Base-by-base conservation (phyloP, 1,139 yeast genomes). In the Eremothecium coryli region DNA sequence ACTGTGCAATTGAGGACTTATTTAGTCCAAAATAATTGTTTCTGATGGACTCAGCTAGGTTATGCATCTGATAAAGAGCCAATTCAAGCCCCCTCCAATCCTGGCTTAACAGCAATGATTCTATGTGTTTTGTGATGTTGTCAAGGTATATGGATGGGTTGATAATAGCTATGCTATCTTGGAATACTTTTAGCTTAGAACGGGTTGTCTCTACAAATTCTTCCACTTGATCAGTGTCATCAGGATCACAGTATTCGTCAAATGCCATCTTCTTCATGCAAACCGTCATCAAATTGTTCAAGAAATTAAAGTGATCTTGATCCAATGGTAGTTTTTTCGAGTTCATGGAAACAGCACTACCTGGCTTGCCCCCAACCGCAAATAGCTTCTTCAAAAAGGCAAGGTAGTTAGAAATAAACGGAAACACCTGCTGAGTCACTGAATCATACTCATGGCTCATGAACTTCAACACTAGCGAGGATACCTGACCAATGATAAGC, bases 71-170 rank as follows among this genome's bases (percentile, higher is more conserved):
- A 53, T 67, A 86, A 33, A 93, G 62, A 1, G 96, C 97, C 44
- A 93, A 67, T 59, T 93, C 99, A 21, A 84, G 66, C 25, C 72
- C 74, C 49, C 84, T 73, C 97, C 97, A 88, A 43, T 75, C 71
- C 13, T 56, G 50, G 8, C 50, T 43, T 45, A 33, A 47, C 51
- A 54, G 73, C 69, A 33, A 81, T 53, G 22, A 80, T 42, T 74
- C 71, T 30, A 90, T 79, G 31, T 82, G 73, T 20, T 67, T 60
- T 3, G 86, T 76, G 37, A 88, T 65, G 20, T 76, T 77, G 28
- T 79, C 82, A 34, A 82, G 61, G 50, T 79, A 86, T 31, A 90
- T 62, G 9, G 75, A 74, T 32, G 88, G 85, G 43, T 74, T 76
- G 38, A 88, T 71, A 4, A 76, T 64, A 3, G 93, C 93, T 41